A percentile compares a stretch with the other conserved stretches of the same genome.
Conservation (phyloP, 352 stramenopile genomes). For the Elongisporangium anandrum region DNA sequence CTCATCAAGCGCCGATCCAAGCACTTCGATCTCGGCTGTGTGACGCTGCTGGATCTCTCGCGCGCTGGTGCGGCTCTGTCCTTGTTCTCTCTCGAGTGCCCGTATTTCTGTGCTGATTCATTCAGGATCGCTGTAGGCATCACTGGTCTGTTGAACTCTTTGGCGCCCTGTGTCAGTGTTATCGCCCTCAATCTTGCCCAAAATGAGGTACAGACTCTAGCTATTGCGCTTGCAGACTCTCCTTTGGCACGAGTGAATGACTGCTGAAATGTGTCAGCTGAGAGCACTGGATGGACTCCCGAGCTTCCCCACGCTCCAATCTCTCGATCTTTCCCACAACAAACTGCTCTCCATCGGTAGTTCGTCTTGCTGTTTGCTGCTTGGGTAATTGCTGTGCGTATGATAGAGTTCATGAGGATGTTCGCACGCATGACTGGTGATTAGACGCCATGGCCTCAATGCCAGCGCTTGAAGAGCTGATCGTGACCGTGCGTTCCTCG, state of each 20-base stretch:
- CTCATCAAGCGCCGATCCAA: conserved; percentile 70
- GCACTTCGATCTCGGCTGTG: conserved; percentile 68
- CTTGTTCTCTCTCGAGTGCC: too few species aligned
- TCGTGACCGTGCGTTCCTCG: conserved; percentile 25
- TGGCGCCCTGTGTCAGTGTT: conserved; percentile 47
- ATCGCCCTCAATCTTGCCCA: conserved; percentile 50
- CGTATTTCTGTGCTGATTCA: too few species aligned
- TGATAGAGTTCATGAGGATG: neutral
- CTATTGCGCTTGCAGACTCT: neutral
- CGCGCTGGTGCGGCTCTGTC: conserved; percentile 17
- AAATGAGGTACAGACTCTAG: conserved; percentile 34
- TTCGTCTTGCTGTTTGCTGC: too few species aligned
- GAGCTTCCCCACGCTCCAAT: conserved; percentile 29
- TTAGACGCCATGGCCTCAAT: conserved; percentile 37
- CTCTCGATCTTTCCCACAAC: conserved; percentile 49
- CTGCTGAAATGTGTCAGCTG: conserved; percentile 22
- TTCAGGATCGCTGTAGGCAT: neutral
- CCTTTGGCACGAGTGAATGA: neutral
- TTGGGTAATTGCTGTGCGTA: too few species aligned
- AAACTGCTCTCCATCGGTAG: conserved; percentile 39
- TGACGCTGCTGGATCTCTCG: conserved; percentile 64
- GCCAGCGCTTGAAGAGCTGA: conserved; percentile 48
- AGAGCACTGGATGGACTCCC: conserved; percentile 37
- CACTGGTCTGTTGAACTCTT: conserved; percentile 16
- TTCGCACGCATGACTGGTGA: neutral